phyloP scores from a whole-genome alignment of 1,139 yeast species.

The Taphrina deformans region DNA sequence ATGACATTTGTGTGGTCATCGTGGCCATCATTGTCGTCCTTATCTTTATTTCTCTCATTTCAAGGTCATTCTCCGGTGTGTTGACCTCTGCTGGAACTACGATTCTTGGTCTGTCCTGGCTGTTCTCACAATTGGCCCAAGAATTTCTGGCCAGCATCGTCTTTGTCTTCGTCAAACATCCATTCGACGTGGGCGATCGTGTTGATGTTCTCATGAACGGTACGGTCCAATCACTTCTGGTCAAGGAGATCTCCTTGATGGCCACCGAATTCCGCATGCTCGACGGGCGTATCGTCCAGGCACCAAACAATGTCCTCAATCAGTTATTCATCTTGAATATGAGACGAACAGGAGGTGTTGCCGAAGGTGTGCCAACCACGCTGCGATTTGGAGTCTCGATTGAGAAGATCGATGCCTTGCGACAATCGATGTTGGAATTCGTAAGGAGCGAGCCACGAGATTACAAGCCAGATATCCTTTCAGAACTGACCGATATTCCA shows the following conservation, averaged over 20 bases:
- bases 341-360: constrained; percentile 47
- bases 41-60: constrained; percentile 49
- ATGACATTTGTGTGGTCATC: constrained; percentile 46
- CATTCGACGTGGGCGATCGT: constrained; percentile 50
- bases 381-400: constrained; percentile 46
- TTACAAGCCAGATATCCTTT: constrained; percentile 45
- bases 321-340: constrained; percentile 48
- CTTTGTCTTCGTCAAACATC: constrained; percentile 51
- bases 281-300: constrained; percentile 45
- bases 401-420: constrained; percentile 46
- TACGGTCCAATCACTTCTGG: constrained; percentile 41
- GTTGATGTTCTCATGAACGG: constrained; percentile 43
- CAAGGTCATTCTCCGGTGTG: constrained; percentile 49
- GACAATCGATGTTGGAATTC: constrained; percentile 44
- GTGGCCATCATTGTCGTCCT: constrained; percentile 46
- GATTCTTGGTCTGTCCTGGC: constrained; percentile 49
- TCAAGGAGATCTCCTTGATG: constrained; percentile 46
- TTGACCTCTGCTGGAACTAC: constrained; percentile 51
- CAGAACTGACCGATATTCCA: constrained; percentile 45
- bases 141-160: constrained; percentile 49
- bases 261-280: constrained; percentile 47
- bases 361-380: constrained; percentile 37
- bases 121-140: constrained; percentile 48
- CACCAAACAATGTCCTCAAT: constrained; percentile 48
- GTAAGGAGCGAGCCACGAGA: constrained; percentile 47